Evolutionary conservation across 192 early-diverging fungal species (phyloP), one percentile per base, ranked within the genome.

Genomic region (Entomortierella parvispora): DNA sequence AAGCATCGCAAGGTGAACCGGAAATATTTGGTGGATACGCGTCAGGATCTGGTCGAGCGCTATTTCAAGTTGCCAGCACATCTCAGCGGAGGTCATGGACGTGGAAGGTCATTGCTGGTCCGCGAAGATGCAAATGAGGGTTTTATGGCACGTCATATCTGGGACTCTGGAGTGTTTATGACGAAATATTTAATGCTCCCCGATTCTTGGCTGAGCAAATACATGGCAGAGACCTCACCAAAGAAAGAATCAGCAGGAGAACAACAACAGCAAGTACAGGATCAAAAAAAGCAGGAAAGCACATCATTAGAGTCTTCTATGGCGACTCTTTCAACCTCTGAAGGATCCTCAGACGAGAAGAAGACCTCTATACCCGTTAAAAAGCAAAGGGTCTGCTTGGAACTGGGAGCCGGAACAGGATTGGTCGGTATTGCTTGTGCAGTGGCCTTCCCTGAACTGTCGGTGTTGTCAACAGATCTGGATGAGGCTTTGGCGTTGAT

Each of bases 391-490:
- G 74, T 77, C 2, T 77, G 74, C 14, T 29, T 86, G 5, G 85
- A 86, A 56, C 68, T 86, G 9, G 85, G 85, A 18, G 80, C 85
- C 48, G 85, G 85, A 46, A 84, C 83, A n/a, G 85, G 85, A 20
- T 68, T 84, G 10, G 80, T 82, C 4, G 85, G 85, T 0, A 82
- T 86, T 29, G 72, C 79, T 0, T 52, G 84, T 4, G 85, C 85
- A 11, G 65, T 81, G 0, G 72, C 80, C 25, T 79, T 82, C 32
- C 74, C 74, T 15, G 74, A 77, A 45, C 56, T 77, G 28, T 47
- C 23, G 20, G 74, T 77, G 2, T 54, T 68, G 2, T 77, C 74
- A 6, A 86, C 85, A 1, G 85, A 86, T 62, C 59, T 86, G 12
- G 81, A 71, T 14, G 83, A 80, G 18, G 85, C 83, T 0, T 37